Evolutionary conservation across 768 basidiomycete genomes (phyloP), one percentile per base, ranked within the genome.

Genomic region (Clavaria fumosa): DNA sequence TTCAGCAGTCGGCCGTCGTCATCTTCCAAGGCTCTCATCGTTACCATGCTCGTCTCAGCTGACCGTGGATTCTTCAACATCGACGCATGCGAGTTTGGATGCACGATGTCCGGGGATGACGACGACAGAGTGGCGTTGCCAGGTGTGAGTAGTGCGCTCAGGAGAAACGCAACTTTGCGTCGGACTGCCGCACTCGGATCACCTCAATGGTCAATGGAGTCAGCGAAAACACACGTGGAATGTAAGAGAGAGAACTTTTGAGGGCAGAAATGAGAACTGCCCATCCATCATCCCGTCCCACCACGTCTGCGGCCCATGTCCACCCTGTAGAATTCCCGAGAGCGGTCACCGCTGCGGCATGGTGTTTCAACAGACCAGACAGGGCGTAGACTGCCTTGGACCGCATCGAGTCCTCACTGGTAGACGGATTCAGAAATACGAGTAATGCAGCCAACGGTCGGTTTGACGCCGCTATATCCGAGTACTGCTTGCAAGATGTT

Each of bases 361-460:
- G 82, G 54, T 89, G 84, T 52, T 82, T 86, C 35, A 90, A 54
- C 0, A 82, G 50, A 0, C 81, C 81, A 0, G 84, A 89, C 7
- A 91, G 60, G 0, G 76, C 58, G 52, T 93, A 93, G 23, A 90
- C 65, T 1, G 78, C 85, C 55, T 86, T 85, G n/a, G 80, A 70
- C 14, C 83, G 69, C 6, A 66, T 65, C 31, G 68, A 60, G 1
- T 71, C 45, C 0, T 78, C 67, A 9, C 63, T 63, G 4, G 55
- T 44, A 5, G 69, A 61, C 0, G 77, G 66, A 0, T 63, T 57
- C 23, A 89, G 65, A 51, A 76, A 75, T 10, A 67, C 60, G 6
- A 83, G 55, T 6, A 91, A 56, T 4, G 62, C 56, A 2, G 76
- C n/a, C n/a, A n/a, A n/a, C n/a, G n/a, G n/a, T n/a, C n/a, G n/a